phyloP scores from a whole-genome alignment of 1,139 yeast species.

The Pichia sp. region DNA sequence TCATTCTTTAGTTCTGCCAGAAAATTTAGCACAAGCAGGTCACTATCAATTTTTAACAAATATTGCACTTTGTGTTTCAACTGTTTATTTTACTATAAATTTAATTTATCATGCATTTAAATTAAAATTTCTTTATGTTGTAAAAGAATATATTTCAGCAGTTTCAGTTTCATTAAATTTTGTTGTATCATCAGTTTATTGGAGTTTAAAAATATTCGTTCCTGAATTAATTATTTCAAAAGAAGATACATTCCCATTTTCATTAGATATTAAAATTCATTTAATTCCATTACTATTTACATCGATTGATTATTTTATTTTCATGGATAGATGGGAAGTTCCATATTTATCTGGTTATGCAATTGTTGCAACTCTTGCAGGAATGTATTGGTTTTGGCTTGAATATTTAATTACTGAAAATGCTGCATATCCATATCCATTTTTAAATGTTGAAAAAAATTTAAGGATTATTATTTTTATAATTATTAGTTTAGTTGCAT shows the following conservation, averaged over 20 bases:
- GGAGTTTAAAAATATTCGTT: conserved; percentile 56
- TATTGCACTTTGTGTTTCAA: conserved; percentile 44
- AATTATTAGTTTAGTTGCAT: conserved; percentile 43
- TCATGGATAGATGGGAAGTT: conserved; percentile 45
- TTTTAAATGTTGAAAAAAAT: conserved; percentile 46
- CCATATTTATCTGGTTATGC: conserved; percentile 36
- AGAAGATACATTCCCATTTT: conserved; percentile 36
- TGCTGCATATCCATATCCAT: conserved; percentile 54
- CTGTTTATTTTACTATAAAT: conserved; percentile 40
- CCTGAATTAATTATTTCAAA: conserved; percentile 38
- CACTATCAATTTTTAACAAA: conserved; percentile 66
- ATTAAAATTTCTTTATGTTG: conserved; percentile 20
- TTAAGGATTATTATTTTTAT: conserved; percentile 45
- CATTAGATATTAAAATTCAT: conserved; percentile 52
- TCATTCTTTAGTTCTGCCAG: conserved; percentile 37
- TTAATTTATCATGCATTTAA: conserved; percentile 35
- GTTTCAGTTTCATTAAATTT: conserved; percentile 51
- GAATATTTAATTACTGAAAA: conserved; percentile 45
- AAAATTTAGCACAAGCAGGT: conserved; percentile 47
- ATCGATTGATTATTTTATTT: conserved; percentile 47
- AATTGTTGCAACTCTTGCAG: conserved; percentile 36
- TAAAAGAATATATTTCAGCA: conserved; percentile 42
- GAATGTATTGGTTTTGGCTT: conserved; percentile 49
- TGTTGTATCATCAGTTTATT: conserved; percentile 55
- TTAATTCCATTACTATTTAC: conserved; percentile 50